A percentile compares a stretch with the other conserved stretches of the same genome.
phyloP scores from a whole-genome alignment of 768 basidiomycete genomes.

The Rhizopogon salebrosus region DNA sequence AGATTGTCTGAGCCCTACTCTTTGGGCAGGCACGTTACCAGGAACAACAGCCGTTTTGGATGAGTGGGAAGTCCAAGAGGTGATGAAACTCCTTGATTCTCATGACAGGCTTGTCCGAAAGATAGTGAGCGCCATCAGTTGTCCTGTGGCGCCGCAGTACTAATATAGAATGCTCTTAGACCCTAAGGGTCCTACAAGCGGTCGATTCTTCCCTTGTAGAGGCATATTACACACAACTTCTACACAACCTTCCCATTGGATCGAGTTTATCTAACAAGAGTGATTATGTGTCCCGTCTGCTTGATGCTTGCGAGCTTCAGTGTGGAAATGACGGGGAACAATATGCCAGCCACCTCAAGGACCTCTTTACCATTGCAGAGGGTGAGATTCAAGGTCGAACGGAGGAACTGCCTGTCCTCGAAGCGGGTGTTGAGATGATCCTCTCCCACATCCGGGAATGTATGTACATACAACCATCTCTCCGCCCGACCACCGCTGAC shows the following conservation, averaged over 20 bases:
- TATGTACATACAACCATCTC: conserved; percentile 25
- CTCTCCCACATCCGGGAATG: conserved; percentile 47
- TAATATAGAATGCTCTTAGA: conserved; percentile 35
- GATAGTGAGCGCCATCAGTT: conserved; percentile 39
- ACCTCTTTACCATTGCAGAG: conserved; percentile 36
- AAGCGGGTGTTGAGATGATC: conserved; percentile 51
- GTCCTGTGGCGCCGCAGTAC: background rate
- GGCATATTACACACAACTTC: conserved; percentile 43
- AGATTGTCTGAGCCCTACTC: conserved; percentile 44
- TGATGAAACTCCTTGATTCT: conserved; percentile 65
- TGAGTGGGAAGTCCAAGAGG: conserved; percentile 65
- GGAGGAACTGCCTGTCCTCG: conserved; percentile 40
- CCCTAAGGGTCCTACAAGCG: conserved; percentile 47
- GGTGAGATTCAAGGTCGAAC: conserved; percentile 18
- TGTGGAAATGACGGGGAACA: conserved; percentile 46
- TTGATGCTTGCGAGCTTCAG: conserved; percentile 51
- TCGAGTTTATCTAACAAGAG: conserved; percentile 32
- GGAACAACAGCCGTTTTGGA: conserved; percentile 52
- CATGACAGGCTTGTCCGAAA: conserved; percentile 52
- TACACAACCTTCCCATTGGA: conserved; percentile 32
- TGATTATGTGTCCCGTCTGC: conserved; percentile 40
- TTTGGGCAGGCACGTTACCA: conserved; percentile 65
- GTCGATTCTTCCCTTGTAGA: conserved; percentile 58
- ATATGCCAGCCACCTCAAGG: conserved; percentile 50
- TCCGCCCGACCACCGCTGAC: background rate